Evolutionary conservation across 2,329 filamentous ascomycete genomes (phyloP), one percentile per base, ranked within the genome.

Genomic region (Claviceps humidiphila): DNA sequence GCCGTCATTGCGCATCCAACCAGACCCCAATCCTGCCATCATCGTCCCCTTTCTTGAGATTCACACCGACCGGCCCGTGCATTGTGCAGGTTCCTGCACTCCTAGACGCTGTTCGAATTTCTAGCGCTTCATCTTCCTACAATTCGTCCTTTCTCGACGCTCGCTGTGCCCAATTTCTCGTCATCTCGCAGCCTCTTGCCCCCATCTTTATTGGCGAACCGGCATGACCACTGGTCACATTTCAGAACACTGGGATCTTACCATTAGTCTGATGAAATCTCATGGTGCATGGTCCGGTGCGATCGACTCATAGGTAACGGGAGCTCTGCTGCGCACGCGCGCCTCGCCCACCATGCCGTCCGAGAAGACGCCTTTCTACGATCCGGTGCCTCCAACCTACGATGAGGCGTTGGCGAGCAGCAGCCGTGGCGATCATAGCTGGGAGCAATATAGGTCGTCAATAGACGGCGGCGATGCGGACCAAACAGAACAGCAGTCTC

Each of bases 401-500:
- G 69, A 71, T 56, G 65, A 71, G 57, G 69, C 69, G 30, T 54
- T 71, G 40, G 68, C 69, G 43, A 63, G 60, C 48, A 57, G 63
- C 51, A 69, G 67, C 51, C 64, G 58, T n/a, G 63, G 64, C 54
- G 59, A 64, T 41, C 58, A 61, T 48, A 58, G 61, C 47, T 67
- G 66, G 65, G 26, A 55, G 59, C 39, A 57, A 59, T 47, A 60
- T 60, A 49, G 64, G 49, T 66, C 66, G 30, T 61, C 64, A 30
- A 56, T 60, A 61, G 75, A 78, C 61, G 75, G 80, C 61, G 79
- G 84, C 66, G 74, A 78, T 62, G 81, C 80, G 64, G 77, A 82
- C 66, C 81, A 89, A 63, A 78, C 80, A 51, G 89, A 95, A 68
- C 79, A 85, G 67, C 84, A 89, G 68, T 86, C 84, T 5, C 78